phyloP scores from a whole-genome alignment of 495 filamentous ascomycete genomes.

The Penicillium nucicola region DNA sequence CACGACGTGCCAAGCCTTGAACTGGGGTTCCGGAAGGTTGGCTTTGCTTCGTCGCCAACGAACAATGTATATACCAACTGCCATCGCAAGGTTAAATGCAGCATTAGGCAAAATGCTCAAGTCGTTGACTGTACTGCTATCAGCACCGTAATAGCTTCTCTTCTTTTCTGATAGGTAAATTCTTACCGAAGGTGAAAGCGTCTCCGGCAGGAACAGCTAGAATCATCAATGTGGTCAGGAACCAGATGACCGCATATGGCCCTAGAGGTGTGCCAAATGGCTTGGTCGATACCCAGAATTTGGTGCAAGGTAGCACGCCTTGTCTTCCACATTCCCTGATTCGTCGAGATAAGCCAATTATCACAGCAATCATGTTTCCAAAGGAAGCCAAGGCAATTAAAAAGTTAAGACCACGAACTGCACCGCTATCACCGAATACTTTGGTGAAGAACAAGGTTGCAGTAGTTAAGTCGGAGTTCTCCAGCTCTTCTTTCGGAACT shows the following conservation, averaged over 20 bases:
- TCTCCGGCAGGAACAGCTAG: slow-evolving; percentile 54
- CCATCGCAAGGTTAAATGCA: slow-evolving; percentile 44
- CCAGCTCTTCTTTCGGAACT: not conserved
- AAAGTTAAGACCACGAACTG: slow-evolving; percentile 46
- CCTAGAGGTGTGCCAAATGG: slow-evolving; percentile 50
- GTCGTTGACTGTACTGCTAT: not conserved
- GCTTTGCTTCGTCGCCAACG: slow-evolving; percentile 41
- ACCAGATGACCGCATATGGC: slow-evolving; percentile 49
- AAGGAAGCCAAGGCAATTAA: slow-evolving; percentile 53
- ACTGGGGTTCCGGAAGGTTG: slow-evolving; percentile 28
- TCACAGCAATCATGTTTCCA: slow-evolving; percentile 50
- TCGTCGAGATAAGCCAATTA: slow-evolving; percentile 47
- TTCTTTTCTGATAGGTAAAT: slow-evolving; percentile 1
- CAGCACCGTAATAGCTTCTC: not conserved
- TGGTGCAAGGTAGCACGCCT: slow-evolving; percentile 51
- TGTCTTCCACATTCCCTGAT: slow-evolving; percentile 50
- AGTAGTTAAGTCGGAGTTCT: not conserved
- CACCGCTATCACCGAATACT: slow-evolving; percentile 46
- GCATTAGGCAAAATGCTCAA: slow-evolving; percentile 30
- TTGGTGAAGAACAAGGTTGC: slow-evolving; percentile 42
- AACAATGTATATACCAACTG: slow-evolving; percentile 45
- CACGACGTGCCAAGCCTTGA: slow-evolving; percentile 45
- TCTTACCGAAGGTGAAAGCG: slow-evolving; percentile 50
- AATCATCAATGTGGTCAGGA: slow-evolving; percentile 52
- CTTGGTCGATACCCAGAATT: slow-evolving; percentile 53